Conservation (phyloP, 2,329 filamentous ascomycete genomes). For the Penicillium italicum region DNA sequence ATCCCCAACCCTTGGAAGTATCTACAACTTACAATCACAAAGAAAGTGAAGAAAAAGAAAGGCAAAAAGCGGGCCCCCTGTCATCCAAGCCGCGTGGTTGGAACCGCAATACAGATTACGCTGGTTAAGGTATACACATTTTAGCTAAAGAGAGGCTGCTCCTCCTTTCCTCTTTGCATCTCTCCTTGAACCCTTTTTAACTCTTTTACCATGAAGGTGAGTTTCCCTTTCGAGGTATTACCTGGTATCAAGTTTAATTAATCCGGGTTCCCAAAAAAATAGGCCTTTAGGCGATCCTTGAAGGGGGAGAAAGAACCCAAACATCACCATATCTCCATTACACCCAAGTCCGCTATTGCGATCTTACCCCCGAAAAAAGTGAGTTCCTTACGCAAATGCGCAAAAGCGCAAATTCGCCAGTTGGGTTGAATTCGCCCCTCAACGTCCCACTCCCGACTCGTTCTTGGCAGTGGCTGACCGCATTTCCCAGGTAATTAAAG, state of each 20-base stretch:
- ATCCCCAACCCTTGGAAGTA: no score
- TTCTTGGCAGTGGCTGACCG: slow-evolving; percentile 25
- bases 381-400: slow-evolving; percentile 27
- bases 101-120: slow-evolving; percentile 19
- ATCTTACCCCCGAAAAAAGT: slow-evolving; percentile 95
- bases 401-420: neutral
- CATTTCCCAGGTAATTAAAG: slow-evolving; percentile 77
- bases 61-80: slow-evolving; percentile 8
- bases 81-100: slow-evolving; percentile 15
- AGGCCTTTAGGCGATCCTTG: slow-evolving; percentile 82
- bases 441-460: slow-evolving; percentile 6
- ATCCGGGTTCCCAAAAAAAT: slow-evolving; percentile 2
- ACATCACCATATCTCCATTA: slow-evolving; percentile 66
- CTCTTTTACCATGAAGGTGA: slow-evolving; percentile 22
- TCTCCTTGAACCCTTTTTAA: neutral
- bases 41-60: neutral
- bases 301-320: slow-evolving; percentile 78
- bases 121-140: neutral
- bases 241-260: slow-evolving; percentile 12
- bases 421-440: neutral
- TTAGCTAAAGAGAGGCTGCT: slow-evolving; percentile 3
- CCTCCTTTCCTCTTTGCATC: slow-evolving; percentile 10
- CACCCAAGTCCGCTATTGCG: slow-evolving; percentile 79
- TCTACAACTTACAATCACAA: neutral
- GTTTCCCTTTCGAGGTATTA: slow-evolving; percentile 9